Evolutionary conservation across 441 rosid species (phyloP).

Genomic region (Breynia disticha): DNA sequence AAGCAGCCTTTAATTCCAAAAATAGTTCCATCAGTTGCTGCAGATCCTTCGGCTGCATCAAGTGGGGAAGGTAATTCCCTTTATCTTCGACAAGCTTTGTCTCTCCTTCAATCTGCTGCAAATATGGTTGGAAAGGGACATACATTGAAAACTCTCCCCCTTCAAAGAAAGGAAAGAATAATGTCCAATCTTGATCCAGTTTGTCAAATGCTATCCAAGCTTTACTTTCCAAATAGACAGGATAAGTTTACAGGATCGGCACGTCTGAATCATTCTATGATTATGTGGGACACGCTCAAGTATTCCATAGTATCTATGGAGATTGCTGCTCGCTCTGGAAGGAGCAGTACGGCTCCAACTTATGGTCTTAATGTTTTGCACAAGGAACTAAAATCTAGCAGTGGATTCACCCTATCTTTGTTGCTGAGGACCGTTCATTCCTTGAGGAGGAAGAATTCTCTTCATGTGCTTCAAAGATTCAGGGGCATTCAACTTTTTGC

Average conservation of each 20-base stretch:
- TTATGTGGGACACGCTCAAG: conserved; percentile 93
- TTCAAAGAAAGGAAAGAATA: conserved; percentile 31
- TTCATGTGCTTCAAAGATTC: conserved; percentile 79
- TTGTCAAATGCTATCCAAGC: conserved; percentile 41
- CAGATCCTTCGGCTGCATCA: conserved; percentile 19
- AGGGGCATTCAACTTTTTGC: conserved; percentile 75
- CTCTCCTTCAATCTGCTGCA: conserved; percentile 56
- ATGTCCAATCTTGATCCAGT: conserved; percentile 45
- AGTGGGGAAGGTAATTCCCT: conserved; percentile 28
- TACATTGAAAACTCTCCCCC: conserved; percentile 35
- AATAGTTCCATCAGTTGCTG: conserved; percentile 16
- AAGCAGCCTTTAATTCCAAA: conserved; percentile 39
- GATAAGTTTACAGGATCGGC: conserved; percentile 34
- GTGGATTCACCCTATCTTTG: conserved; percentile 62
- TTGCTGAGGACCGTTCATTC: conserved; percentile 60
- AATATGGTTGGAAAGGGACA: conserved; percentile 44
- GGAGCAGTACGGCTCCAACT: conserved; percentile 37
- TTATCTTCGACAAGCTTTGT: conserved; percentile 50
- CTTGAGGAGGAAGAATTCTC: conserved; percentile 43
- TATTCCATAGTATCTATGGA: conserved; percentile 84
- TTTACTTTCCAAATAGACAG: conserved; percentile 40
- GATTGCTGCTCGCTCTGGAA: conserved; percentile 62
- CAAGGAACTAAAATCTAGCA: conserved; percentile 64
- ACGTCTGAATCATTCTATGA: conserved; percentile 42
- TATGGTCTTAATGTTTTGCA: conserved; percentile 42